Evolutionary conservation across 495 filamentous ascomycete genomes (phyloP).

Genomic region (Coniosporium apollinis): DNA sequence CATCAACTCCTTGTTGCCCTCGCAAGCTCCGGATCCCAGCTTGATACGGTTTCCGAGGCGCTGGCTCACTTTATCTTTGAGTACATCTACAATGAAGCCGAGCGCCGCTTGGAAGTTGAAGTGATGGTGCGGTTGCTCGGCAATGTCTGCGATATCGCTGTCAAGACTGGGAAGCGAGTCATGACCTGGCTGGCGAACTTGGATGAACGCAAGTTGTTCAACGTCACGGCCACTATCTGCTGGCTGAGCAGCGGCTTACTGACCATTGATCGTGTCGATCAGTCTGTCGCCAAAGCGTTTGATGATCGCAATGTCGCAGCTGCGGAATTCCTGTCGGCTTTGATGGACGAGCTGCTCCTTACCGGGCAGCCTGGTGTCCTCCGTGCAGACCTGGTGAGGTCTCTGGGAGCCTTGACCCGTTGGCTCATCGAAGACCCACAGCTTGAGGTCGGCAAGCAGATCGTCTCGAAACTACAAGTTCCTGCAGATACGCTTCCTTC

Average conservation of each 20-base stretch:
- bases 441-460: slow-evolving; percentile 42
- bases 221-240: slow-evolving; percentile 56
- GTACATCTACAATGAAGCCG: slow-evolving; percentile 43
- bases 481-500: slow-evolving; percentile 13
- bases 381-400: slow-evolving; percentile 71
- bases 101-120: slow-evolving; percentile 55
- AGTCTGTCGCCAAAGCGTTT: slow-evolving; percentile 54
- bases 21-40: slow-evolving; percentile 25
- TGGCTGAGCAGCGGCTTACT: slow-evolving; percentile 58
- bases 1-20: slow-evolving; percentile 36
- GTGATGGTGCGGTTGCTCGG: slow-evolving; percentile 67
- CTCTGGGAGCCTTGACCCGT: slow-evolving; percentile 56
- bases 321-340: slow-evolving; percentile 53
- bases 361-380: slow-evolving; percentile 59
- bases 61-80: slow-evolving; percentile 56
- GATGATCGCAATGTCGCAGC: slow-evolving; percentile 47
- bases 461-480: slow-evolving; percentile 50
- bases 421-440: slow-evolving; percentile 64
- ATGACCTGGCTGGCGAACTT: slow-evolving; percentile 53
- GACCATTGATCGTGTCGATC: slow-evolving; percentile 67
- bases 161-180: slow-evolving; percentile 53
- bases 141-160: slow-evolving; percentile 62
- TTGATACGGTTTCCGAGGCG: slow-evolving; percentile 50
- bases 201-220: slow-evolving; percentile 61
- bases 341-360: slow-evolving; percentile 63